Evolutionary conservation across 1,284 basidiomycete species (phyloP), one percentile per base, ranked within the genome.

Genomic region (Irpex lacteus): DNA sequence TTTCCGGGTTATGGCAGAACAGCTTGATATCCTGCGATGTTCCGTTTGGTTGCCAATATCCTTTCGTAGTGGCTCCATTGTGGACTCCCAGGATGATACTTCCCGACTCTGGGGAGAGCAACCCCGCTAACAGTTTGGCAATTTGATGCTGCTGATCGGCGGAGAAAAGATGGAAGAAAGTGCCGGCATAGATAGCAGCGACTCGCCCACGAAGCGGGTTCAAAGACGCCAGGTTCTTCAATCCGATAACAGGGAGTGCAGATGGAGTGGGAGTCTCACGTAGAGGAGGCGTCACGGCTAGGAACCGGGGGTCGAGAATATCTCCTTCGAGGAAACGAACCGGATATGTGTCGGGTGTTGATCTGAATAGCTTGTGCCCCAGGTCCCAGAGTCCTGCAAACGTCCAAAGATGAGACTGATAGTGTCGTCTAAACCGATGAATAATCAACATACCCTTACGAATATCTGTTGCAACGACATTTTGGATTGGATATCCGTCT

Each of bases 111-210:
- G 77, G 71, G 9, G 75, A 75, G 47, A 81, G 76, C 6, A 85
- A 72, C 1, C 77, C 70, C 0, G 78, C 80, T 40, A 84, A 65
- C 3, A 70, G 72, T 13, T 70, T 70, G 3, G 80, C 83, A n/a
- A 84, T 72, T 32, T 75, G 60, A 9, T 71, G 60, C 69, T 85
- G 83, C 37, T 75, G 58, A 18, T 76, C 76, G 67, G 82, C 76
- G 60, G 73, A 66, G 72, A 85, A 85, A 18, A 85, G 75, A 68
- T 86, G 83, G 73, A 85, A 86, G 70, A 85, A 78, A 0, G 78
- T 70, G 8, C 80, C 80, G 4, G 79, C 76, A 67, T 83, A 79
- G 47, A 86, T 81, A 9, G 77, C 81, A 5, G 82, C 78, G 40
- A 82, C 70, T 60, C 78, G 77, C 3, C 81, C 80, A 55, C 76